These are phyloP conservation scores for Saccharomycopsis javanensis DNA, from an alignment of 805 yeast genomes.

Conservation along the genomic window DNA sequence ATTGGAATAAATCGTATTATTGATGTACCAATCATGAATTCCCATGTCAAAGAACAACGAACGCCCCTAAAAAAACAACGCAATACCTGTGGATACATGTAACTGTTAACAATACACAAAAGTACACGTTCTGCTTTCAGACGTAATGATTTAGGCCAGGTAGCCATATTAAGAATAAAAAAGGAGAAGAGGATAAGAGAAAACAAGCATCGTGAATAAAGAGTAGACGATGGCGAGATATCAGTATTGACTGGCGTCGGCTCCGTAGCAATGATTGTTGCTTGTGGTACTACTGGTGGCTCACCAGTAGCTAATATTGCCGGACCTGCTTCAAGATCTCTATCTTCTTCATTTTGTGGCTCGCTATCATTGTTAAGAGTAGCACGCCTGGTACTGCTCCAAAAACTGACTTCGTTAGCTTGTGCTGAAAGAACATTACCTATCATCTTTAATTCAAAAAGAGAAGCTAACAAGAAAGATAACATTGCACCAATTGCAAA, in stretches of 20 bases:
- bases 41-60: conserved; percentile 61
- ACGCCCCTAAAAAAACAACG: conserved; percentile 66
- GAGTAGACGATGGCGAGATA: conserved; percentile 49
- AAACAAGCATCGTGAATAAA: conserved; percentile 50
- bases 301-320: background rate
- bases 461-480: conserved; percentile 56
- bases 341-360: conserved; percentile 13
- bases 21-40: conserved; percentile 62
- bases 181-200: conserved; percentile 45
- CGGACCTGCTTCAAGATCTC: conserved; percentile 7
- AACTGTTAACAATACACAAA: conserved; percentile 49
- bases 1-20: conserved; percentile 55
- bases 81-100: conserved; percentile 83
- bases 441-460: conserved; percentile 70
- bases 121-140: conserved; percentile 46
- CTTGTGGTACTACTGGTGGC: conserved; percentile 7
- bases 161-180: conserved; percentile 42
- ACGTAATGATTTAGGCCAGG: conserved; percentile 57
- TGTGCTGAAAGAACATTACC: conserved; percentile 60
- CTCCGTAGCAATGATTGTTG: conserved; percentile 20
- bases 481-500: conserved; percentile 61
- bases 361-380: conserved; percentile 15
- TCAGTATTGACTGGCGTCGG: conserved; percentile 25
- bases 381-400: conserved; percentile 33
- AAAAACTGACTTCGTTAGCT: conserved; percentile 58